Percentiles rank a stretch among this genome's conserved stretches.
These are phyloP conservation scores for Chalciporus pseudorubinellus DNA, from an alignment of 768 basidiomycete genomes.

Conservation along the genomic window DNA sequence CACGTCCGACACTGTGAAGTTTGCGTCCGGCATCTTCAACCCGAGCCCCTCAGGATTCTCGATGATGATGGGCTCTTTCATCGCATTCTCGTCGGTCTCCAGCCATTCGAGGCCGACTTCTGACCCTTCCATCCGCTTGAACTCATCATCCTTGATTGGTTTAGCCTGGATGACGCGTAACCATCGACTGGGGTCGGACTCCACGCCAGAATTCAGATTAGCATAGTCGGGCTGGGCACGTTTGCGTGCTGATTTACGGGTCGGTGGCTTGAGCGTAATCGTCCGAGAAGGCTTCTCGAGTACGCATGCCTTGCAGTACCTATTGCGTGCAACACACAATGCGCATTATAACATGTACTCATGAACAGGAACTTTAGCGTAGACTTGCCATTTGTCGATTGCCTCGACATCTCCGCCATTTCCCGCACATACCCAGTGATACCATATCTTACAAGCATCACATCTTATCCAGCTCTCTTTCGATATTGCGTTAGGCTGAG, in stretches of 20 bases:
- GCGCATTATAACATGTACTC: constrained; percentile 13
- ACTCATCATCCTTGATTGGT: constrained; percentile 56
- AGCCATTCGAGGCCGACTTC: constrained; percentile 77
- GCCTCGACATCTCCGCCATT: constrained; percentile 60
- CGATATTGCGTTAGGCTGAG: constrained; percentile 38
- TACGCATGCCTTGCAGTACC: constrained; percentile 71
- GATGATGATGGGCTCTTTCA: constrained; percentile 82
- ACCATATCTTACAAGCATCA: constrained; percentile 80
- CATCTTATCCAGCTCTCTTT: constrained; percentile 84
- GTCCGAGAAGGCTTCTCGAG: constrained; percentile 55
- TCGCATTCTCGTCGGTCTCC: constrained; percentile 63
- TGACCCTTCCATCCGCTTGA: constrained; percentile 62
- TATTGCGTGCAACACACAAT: constrained; percentile 30
- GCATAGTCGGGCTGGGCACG: constrained; percentile 76
- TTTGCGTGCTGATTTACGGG: constrained; percentile 80
- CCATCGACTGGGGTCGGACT: constrained; percentile 64
- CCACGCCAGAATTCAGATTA: constrained; percentile 63
- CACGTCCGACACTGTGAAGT: constrained; percentile 78
- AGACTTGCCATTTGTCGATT: constrained; percentile 74
- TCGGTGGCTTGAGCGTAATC: constrained; percentile 74
- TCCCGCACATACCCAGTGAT: constrained; percentile 79
- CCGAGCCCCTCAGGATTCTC: constrained; percentile 78
- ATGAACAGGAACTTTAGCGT: constrained; percentile 9
- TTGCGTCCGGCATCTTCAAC: constrained; percentile 79
- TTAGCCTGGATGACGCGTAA: constrained; percentile 67